Base-by-base conservation (phyloP, 805 yeast genomes). In the Saturnispora gosingensis region DNA sequence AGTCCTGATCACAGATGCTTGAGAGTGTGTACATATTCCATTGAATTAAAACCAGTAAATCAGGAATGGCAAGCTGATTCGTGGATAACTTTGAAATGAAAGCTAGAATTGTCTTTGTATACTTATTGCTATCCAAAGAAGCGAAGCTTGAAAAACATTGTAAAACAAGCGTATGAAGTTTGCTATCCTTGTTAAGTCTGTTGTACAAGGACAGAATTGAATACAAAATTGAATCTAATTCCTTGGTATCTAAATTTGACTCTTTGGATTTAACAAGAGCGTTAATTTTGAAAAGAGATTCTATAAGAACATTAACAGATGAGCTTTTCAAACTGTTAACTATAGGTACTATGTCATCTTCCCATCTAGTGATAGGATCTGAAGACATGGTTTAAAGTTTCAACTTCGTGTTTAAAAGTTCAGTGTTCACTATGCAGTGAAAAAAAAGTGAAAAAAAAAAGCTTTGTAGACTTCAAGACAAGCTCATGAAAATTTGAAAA, bases 1-100 rank as follows among this genome's bases (percentile, higher is more conserved):
- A 30, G 36, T 1, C 55, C 3, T 59, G 45, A 28, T 60, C 58
- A 5, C 61, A 51, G 8, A 67, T 59, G 20, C 59, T 51, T 43
- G 63, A 54, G 25, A 68, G 43, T 63, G 78, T 59, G 46, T 63
- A 62, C 48, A 73, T 71, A 45, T 72, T 65, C 89, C 90, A 85
- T 16, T 72, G 71, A 40, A 85, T 67, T 25, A 85, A 64, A 28
- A 82, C 74, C 56, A 81, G 62, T 54, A 81, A 69, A 63, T 81
- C 87, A 2, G 78, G 69, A 5, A 75, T 62, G 1, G 91, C 85
- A 53, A 75, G 67, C 2, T 67, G 65, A 20, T 58, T 61, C 2
- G 59, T 54, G 6, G 73, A 60, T 18, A 64, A 57, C 10, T 62
- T 61, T 22, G 63, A 51, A 43, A 81, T 68, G 58, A 70, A 78